Base-by-base conservation (phyloP, 139 green algal genomes). In the Spirogloea muscicola region DNA sequence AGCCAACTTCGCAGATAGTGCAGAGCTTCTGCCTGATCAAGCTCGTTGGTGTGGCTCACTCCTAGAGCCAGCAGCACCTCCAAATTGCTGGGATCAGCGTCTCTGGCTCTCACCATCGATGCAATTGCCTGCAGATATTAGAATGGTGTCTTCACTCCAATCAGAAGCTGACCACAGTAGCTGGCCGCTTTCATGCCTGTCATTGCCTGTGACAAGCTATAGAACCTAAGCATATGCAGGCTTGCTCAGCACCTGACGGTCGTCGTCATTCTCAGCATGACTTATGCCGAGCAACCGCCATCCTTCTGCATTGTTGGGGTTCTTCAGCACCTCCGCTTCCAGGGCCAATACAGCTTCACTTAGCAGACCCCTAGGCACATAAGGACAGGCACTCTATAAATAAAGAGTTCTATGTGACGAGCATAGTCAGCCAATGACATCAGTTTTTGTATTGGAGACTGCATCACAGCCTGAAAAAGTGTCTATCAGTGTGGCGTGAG, bases 221-320 rank as follows among this genome's bases (percentile, higher is more conserved):
- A n/a, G n/a, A n/a, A n/a, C n/a, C n/a, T n/a, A n/a, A n/a, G n/a
- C n/a, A n/a, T n/a, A n/a, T n/a, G n/a, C n/a, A n/a, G n/a, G n/a
- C n/a, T n/a, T n/a, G n/a, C n/a, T n/a, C n/a, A n/a, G 21, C 46
- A 81, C 73, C 74, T 81, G 75, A 21, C 79, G 68, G 77, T 99
- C 95, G 72, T 99, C 91, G 77, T 99, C 95, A 58, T 99, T 99
- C 85, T 99, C 95, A 13, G 95, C 95, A 39, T 99, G 91, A 49
- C 93, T 89, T 1, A 87, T 94, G 21, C 95, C 95, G 71, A 99
- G 87, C 83, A 98, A 84, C 62, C 89, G 85, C 95, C 95, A 99
- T 0, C 89, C 91, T 58, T 96, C 88, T 7, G 86, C 81, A 68
- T 93, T 92, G 64, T 82, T 49, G 1, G 87, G 86, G 34, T 92